Evolutionary conservation across 2,329 filamentous ascomycete genomes (phyloP).

Genomic region (Diaporthe helianthi): DNA sequence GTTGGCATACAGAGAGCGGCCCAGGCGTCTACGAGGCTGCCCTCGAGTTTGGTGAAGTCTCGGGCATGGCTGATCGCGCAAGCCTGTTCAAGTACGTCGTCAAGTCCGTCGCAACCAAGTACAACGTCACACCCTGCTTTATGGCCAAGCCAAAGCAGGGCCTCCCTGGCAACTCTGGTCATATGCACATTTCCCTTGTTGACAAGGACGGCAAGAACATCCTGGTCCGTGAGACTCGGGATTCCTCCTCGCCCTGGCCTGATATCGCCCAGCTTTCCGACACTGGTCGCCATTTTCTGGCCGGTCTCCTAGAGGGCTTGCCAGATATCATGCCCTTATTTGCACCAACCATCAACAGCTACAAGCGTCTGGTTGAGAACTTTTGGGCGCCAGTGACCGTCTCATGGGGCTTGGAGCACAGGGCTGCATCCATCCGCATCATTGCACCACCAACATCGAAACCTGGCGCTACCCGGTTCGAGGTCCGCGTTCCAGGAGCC

Average conservation of each 20-base stretch:
- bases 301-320: constrained; percentile 85
- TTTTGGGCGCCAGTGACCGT: constrained; percentile 99
- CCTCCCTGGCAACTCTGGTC: constrained; percentile 91
- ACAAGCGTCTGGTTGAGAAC: constrained; percentile 97
- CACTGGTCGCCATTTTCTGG: constrained; percentile 89
- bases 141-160: constrained; percentile 97
- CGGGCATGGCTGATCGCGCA: constrained; percentile 89
- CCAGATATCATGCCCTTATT: constrained; percentile 96
- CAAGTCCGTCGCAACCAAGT: constrained; percentile 85
- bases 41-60: constrained; percentile 87
- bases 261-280: constrained; percentile 86
- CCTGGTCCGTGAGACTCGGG: constrained; percentile 75
- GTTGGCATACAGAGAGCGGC: constrained; percentile 95
- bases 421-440: constrained; percentile 86
- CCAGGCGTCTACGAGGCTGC: constrained; percentile 96
- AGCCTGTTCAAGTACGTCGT: constrained; percentile 94
- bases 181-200: constrained; percentile 92
- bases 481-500: constrained; percentile 92
- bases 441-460: constrained; percentile 89
- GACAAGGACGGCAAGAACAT: constrained; percentile 84
- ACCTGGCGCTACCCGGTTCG: constrained; percentile 86
- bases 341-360: constrained; percentile 95
- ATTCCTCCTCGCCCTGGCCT: constrained; percentile 73
- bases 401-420: constrained; percentile 95
- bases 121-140: constrained; percentile 94